Percentiles rank a stretch among this genome's conserved stretches.
Evolutionary conservation across 768 basidiomycete genomes (phyloP).

Genomic region (Pholiota conissans): DNA sequence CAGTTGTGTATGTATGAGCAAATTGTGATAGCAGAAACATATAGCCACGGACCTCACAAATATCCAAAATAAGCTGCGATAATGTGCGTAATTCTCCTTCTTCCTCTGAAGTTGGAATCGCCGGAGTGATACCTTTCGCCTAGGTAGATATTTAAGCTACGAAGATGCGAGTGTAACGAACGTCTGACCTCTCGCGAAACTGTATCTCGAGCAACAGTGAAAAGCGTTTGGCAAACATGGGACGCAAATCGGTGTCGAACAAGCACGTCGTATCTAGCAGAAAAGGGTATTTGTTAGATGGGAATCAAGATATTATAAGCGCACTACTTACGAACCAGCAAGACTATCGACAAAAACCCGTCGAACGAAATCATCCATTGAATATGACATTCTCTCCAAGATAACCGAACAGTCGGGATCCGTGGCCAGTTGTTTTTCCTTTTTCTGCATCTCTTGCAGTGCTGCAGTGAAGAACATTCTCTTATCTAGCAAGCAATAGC

Average conservation of each 20-base stretch:
- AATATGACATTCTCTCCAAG: slow-evolving; percentile 85
- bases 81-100: slow-evolving; percentile 69
- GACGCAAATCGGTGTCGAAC: slow-evolving; percentile 87
- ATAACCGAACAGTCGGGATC: slow-evolving; percentile 93
- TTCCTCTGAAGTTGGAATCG: slow-evolving; percentile 43
- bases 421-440: slow-evolving; percentile 88
- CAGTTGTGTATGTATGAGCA: background rate
- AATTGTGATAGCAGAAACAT: slow-evolving; percentile 3
- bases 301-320: background rate
- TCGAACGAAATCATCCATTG: slow-evolving; percentile 96
- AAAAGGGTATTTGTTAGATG: background rate
- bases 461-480: slow-evolving; percentile 81
- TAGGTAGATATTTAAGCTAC: slow-evolving; percentile 21
- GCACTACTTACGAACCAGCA: slow-evolving; percentile 75
- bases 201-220: slow-evolving; percentile 65
- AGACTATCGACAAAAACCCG: slow-evolving; percentile 88
- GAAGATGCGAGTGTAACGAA: background rate
- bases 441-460: slow-evolving; percentile 78
- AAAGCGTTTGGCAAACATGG: slow-evolving; percentile 91
- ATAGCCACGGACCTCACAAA: slow-evolving; percentile 53
- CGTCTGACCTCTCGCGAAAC: slow-evolving; percentile 63
- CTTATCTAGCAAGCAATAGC: slow-evolving; percentile 49
- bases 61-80: slow-evolving; percentile 61
- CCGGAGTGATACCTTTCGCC: slow-evolving; percentile 56
- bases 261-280: slow-evolving; percentile 58